Evolutionary conservation across 352 stramenopile species (phyloP).

Genomic region (Phytophthora constricta): DNA sequence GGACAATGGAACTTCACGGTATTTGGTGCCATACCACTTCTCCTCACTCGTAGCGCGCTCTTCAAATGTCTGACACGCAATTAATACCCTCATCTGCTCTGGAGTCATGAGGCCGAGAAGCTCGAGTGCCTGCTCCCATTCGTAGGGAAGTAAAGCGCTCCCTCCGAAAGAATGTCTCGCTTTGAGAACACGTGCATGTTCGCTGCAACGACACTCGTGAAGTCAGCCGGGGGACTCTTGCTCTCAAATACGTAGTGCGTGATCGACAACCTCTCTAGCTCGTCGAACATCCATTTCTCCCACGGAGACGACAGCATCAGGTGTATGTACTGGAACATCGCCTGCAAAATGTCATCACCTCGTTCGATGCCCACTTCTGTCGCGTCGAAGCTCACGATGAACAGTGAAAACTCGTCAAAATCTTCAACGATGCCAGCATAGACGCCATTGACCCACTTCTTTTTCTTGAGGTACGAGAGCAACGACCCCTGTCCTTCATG

Average conservation of each 20-base stretch:
- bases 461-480: slow-evolving; percentile 88
- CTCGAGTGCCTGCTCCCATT: slow-evolving; percentile 46
- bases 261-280: slow-evolving; percentile 58
- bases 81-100: slow-evolving; percentile 42
- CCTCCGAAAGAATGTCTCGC: slow-evolving; percentile 58
- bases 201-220: slow-evolving; percentile 59
- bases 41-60: slow-evolving; percentile 38
- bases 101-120: slow-evolving; percentile 55
- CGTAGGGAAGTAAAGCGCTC: slow-evolving; percentile 59
- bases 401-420: slow-evolving; percentile 64
- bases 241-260: slow-evolving; percentile 72
- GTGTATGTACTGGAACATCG: slow-evolving; percentile 69
- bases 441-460: slow-evolving; percentile 73
- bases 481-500: slow-evolving; percentile 95
- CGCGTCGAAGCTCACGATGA: slow-evolving; percentile 63
- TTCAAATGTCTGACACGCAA: slow-evolving; percentile 45
- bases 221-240: slow-evolving; percentile 70
- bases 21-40: slow-evolving; percentile 57
- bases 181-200: slow-evolving; percentile 65
- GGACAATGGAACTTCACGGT: slow-evolving; percentile 36
- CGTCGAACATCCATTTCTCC: slow-evolving; percentile 66
- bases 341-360: slow-evolving; percentile 56
- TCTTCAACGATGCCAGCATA: slow-evolving; percentile 56
- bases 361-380: slow-evolving; percentile 63
- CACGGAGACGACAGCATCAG: slow-evolving; percentile 44